A percentile compares a stretch with the other conserved stretches of the same genome.
These are phyloP conservation scores for Ophiostoma fasciatum DNA, from an alignment of 2,329 filamentous ascomycete genomes.

Conservation along the genomic window DNA sequence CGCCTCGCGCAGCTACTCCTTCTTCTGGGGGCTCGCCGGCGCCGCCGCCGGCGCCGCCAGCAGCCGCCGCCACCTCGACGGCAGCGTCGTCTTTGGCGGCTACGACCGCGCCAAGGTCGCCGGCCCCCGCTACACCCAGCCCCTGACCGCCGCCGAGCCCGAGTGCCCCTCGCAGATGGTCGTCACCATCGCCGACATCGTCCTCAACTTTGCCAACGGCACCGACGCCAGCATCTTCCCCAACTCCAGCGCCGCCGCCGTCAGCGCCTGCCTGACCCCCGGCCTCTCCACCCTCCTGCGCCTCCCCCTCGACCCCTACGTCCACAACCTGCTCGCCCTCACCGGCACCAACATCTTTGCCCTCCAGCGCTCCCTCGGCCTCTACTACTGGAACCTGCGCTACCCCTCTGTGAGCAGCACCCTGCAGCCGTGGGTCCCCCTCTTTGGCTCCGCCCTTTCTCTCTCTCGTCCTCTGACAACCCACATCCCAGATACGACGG, in stretches of 20 bases:
- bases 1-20: conserved; percentile 5
- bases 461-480: neutral
- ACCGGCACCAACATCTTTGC: conserved; percentile 1
- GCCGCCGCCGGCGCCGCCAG: neutral
- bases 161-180: conserved; percentile 17
- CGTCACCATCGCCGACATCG: conserved; percentile 16
- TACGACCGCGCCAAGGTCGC: conserved; percentile 16
- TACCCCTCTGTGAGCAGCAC: conserved; percentile 2
- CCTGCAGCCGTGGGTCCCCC: no score
- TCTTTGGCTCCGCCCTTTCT: no score
- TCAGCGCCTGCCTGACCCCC: conserved; percentile 13
- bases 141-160: conserved; percentile 9
- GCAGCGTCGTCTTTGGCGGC: conserved; percentile 18
- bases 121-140: conserved; percentile 10
- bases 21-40: conserved; percentile 17
- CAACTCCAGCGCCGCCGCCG: neutral
- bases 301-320: conserved; percentile 13
- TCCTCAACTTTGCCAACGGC: conserved; percentile 20
- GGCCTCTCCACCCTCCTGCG: conserved; percentile 11
- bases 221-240: conserved; percentile 17
- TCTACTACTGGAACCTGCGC: conserved; percentile 12
- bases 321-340: conserved; percentile 5
- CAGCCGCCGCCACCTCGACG: conserved; percentile 13
- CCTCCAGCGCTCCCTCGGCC: conserved; percentile 10
- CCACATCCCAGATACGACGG: conserved; percentile 5